phyloP scores from a whole-genome alignment of 495 filamentous ascomycete genomes.

The Staphylotrichum tortipilum region DNA sequence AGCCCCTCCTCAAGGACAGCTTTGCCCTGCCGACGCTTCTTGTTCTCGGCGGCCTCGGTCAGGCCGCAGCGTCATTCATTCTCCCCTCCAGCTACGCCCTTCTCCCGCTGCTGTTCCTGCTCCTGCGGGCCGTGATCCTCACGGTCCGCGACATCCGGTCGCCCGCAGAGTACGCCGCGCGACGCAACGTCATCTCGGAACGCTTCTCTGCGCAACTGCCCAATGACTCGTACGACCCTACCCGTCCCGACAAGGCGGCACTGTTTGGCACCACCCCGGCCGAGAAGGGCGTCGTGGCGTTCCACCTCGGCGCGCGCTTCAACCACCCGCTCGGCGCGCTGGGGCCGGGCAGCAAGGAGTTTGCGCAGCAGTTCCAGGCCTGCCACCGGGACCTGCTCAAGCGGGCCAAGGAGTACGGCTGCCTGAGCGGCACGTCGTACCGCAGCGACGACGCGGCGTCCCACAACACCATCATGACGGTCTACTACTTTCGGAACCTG shows the following conservation, averaged over 20 bases:
- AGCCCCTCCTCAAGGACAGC: slow-evolving; percentile 14
- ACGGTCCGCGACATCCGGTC: slow-evolving; percentile 15
- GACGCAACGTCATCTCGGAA: neutral
- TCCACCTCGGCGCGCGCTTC: slow-evolving; percentile 22
- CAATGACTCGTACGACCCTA: neutral
- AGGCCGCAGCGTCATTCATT: slow-evolving; percentile 31
- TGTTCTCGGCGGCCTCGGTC: slow-evolving; percentile 34
- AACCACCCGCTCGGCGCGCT: slow-evolving; percentile 29
- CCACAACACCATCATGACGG: slow-evolving; percentile 28
- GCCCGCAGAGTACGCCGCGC: neutral
- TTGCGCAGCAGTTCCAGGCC: slow-evolving; percentile 18
- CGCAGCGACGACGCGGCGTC: slow-evolving; percentile 14
- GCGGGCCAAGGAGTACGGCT: slow-evolving; percentile 28
- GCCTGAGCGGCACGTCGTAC: slow-evolving; percentile 18
- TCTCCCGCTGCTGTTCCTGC: slow-evolving; percentile 25
- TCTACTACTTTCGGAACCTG: slow-evolving; percentile 41
- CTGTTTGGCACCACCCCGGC: neutral
- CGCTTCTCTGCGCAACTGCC: slow-evolving; percentile 9
- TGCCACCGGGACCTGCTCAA: slow-evolving; percentile 1
- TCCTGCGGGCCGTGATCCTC: slow-evolving; percentile 23
- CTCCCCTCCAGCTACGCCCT: slow-evolving; percentile 30
- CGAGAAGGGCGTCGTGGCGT: slow-evolving; percentile 10
- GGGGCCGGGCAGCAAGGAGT: slow-evolving; percentile 22
- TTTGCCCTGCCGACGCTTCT: slow-evolving; percentile 36
- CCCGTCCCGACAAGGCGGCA: neutral